Conservation (phyloP, 208 protist genomes). For the Herpetomonas samuelpessoai region DNA sequence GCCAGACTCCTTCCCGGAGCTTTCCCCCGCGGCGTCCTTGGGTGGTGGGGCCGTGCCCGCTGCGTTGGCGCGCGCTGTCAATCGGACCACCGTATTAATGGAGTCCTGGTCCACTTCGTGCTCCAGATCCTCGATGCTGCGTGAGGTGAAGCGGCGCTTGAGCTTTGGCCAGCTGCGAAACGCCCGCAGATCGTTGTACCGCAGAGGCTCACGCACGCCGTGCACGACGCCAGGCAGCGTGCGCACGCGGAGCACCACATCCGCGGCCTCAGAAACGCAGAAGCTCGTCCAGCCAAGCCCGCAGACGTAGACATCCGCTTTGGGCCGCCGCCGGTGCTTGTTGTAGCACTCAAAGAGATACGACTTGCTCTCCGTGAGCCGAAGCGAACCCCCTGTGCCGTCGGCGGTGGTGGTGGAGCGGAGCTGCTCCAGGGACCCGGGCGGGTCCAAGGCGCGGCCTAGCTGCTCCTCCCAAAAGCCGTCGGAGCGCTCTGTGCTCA, state of each 20-base stretch:
- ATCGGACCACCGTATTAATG: conserved; percentile 77
- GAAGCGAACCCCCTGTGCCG: conserved; percentile 18
- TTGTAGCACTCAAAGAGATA: conserved; percentile 91
- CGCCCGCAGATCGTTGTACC: conserved; percentile 83
- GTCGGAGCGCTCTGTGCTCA: conserved; percentile 70
- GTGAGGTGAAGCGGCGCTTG: conserved; percentile 60
- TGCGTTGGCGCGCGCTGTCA: conserved; percentile 28
- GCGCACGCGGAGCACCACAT: conserved; percentile 90
- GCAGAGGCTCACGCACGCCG: conserved; percentile 83
- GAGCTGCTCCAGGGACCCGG: conserved; percentile 82
- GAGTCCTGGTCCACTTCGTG: conserved; percentile 57
- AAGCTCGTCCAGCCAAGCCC: conserved; percentile 87
- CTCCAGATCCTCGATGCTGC: conserved; percentile 40
- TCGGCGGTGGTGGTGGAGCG: background rate
- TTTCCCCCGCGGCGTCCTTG: background rate
- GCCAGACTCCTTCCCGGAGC: background rate
- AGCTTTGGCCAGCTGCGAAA: conserved; percentile 77
- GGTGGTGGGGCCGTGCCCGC: background rate
- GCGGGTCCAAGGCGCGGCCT: conserved; percentile 72
- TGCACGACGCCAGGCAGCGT: conserved; percentile 89
- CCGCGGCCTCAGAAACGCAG: conserved; percentile 69
- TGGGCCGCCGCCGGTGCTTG: conserved; percentile 67
- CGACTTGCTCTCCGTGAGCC: conserved; percentile 59
- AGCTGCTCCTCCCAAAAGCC: conserved; percentile 84
- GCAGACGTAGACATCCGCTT: conserved; percentile 90